Evolutionary conservation across 2,329 filamentous ascomycete genomes (phyloP).

Genomic region (Epichloe aotearoae): DNA sequence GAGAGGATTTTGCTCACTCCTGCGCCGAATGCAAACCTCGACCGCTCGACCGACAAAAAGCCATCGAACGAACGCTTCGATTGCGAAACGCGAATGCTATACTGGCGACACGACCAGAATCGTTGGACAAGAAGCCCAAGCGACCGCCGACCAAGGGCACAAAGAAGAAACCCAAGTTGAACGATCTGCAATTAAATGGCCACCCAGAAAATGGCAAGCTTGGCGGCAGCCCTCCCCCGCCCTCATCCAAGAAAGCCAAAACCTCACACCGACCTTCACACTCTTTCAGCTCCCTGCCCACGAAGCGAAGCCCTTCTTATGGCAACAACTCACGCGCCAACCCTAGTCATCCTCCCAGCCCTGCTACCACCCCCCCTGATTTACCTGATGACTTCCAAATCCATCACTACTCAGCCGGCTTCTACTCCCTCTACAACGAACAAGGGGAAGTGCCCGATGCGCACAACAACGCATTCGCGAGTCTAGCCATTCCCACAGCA

Average conservation of each 20-base stretch:
- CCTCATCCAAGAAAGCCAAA: constrained; percentile 67
- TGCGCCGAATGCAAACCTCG: constrained; percentile 83
- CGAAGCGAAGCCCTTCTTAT: constrained; percentile 51
- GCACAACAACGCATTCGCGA: constrained; percentile 66
- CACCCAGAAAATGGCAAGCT: constrained; percentile 43
- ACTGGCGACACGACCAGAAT: constrained; percentile 22
- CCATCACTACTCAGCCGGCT: constrained; percentile 61
- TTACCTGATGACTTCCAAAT: constrained; percentile 48
- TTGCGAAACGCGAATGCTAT: constrained; percentile 30
- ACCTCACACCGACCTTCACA: constrained; percentile 66
- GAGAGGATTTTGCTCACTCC: constrained; percentile 64
- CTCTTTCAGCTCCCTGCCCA: constrained; percentile 57
- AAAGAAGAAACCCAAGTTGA: constrained; percentile 77
- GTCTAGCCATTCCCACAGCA: constrained; percentile 59
- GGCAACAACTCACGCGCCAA: constrained; percentile 52
- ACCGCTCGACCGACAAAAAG: constrained; percentile 57
- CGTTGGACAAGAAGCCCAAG: constrained; percentile 57
- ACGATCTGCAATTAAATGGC: constrained; percentile 43
- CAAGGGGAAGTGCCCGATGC: constrained; percentile 41
- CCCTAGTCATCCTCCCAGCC: constrained; percentile 52
- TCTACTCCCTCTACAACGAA: constrained; percentile 61
- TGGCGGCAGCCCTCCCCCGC: constrained; percentile 29
- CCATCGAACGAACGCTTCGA: constrained; percentile 57
- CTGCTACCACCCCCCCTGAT: constrained; percentile 62
- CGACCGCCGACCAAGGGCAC: constrained; percentile 66